Conservation (phyloP, 164 flowering plant genomes). For the Dillenia suffruticosa region DNA sequence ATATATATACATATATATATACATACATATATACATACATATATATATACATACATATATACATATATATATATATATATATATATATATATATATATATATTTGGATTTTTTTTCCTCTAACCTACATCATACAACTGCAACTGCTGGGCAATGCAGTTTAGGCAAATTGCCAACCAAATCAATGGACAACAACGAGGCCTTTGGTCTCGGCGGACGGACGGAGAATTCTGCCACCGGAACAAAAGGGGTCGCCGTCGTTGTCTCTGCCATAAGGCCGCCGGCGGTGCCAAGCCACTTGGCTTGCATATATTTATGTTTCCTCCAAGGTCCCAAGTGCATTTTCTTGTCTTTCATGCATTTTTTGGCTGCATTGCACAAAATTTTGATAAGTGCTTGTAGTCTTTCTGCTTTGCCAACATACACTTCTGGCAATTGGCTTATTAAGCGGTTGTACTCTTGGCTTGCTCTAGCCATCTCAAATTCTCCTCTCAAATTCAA, state of each 20-base stretch:
- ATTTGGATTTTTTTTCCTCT: too few species aligned
- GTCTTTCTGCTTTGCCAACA: conserved; percentile 35
- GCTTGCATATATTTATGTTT: conserved; percentile 44
- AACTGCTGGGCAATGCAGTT: conserved; percentile 33
- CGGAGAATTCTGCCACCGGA: conserved; percentile 2
- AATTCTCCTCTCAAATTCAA: conserved; percentile 37
- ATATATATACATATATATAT: too few species aligned
- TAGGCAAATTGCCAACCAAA: conserved; percentile 31
- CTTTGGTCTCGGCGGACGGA: conserved; percentile 25
- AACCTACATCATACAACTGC: conserved; percentile 27
- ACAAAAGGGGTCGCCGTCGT: conserved; percentile 4
- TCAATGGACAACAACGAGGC: conserved; percentile 54
- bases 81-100: too few species aligned
- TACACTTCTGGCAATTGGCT: conserved; percentile 27
- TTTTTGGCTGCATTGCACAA: conserved; percentile 41
- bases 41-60: too few species aligned
- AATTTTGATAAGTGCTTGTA: conserved; percentile 26
- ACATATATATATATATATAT: too few species aligned
- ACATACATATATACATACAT: too few species aligned
- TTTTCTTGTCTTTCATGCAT: conserved; percentile 36
- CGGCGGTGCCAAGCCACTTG: conserved; percentile 31
- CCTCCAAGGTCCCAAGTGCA: conserved; percentile 55
- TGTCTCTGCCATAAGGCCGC: conserved; percentile 14
- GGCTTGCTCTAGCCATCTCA: conserved; percentile 33
- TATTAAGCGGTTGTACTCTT: conserved; percentile 26